These are phyloP conservation scores for Nephromyces sp. DNA, from an alignment of 169 alveolate species.

Conservation along the genomic window DNA sequence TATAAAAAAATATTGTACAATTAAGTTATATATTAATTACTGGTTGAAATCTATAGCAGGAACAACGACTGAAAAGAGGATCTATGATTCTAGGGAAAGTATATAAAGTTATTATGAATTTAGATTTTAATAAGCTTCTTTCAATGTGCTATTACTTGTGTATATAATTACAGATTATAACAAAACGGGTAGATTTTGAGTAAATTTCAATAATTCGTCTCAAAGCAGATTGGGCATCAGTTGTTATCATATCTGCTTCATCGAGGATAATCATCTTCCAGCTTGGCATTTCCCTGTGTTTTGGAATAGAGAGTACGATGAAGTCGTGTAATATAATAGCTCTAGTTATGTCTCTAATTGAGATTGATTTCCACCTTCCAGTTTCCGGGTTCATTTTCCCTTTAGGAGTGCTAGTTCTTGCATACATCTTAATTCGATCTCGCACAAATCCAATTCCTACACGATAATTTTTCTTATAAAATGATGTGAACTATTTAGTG, in stretches of 20 bases:
- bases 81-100: slow-evolving; percentile 6
- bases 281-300: slow-evolving; percentile 52
- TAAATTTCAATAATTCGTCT: slow-evolving; percentile 92
- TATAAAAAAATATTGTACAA: no score
- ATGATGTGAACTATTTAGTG: background rate
- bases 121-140: slow-evolving; percentile 29
- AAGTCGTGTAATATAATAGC: no score
- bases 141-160: slow-evolving; percentile 37
- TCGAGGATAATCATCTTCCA: slow-evolving; percentile 89
- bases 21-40: background rate
- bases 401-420: slow-evolving; percentile 82
- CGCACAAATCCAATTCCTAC: slow-evolving; percentile 92
- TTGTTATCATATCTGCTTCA: slow-evolving; percentile 97
- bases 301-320: no score
- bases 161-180: slow-evolving; percentile 92
- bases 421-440: slow-evolving; percentile 90
- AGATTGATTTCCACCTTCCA: slow-evolving; percentile 34
- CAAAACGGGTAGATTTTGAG: slow-evolving; percentile 85
- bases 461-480: background rate
- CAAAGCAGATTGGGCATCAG: slow-evolving; percentile 96
- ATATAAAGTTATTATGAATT: background rate
- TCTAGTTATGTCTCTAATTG: background rate
- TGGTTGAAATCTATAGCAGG: slow-evolving; percentile 4
- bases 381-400: slow-evolving; percentile 63
- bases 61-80: slow-evolving; percentile 12